These are phyloP conservation scores for Medicago arabica DNA, from an alignment of 306 rosid species.

Conservation along the genomic window DNA sequence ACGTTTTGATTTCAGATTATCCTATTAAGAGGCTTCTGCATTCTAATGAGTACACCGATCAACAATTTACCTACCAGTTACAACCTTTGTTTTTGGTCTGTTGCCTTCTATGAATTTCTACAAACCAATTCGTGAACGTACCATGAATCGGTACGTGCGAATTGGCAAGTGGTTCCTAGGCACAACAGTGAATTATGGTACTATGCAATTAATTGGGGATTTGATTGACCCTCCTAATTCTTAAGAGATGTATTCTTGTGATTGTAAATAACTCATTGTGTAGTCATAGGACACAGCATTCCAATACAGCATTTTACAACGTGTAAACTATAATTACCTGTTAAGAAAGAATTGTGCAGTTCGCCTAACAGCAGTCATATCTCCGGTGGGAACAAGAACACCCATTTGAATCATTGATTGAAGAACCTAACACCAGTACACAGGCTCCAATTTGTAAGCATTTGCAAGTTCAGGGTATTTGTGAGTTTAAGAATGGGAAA, in stretches of 20 bases:
- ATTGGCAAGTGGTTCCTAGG: too few relatives aligned
- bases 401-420: slow-evolving; percentile 99
- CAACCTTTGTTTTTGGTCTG: not conserved
- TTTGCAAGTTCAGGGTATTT: slow-evolving; percentile 14
- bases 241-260: not conserved
- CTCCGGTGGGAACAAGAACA: slow-evolving; percentile 99
- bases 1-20: slow-evolving; percentile 22
- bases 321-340: slow-evolving; percentile 55
- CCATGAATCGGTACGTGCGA: too few relatives aligned
- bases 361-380: slow-evolving; percentile 97
- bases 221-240: not conserved
- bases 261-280: not conserved
- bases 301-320: not conserved
- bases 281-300: not conserved
- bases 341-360: slow-evolving; percentile 94
- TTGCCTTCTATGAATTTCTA: too few relatives aligned
- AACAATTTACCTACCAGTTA: slow-evolving; percentile 5
- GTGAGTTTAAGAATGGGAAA: slow-evolving; percentile 28
- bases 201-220: not conserved
- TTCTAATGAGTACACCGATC: slow-evolving; percentile 32
- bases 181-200: too few relatives aligned
- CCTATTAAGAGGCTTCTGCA: slow-evolving; percentile 20
- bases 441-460: slow-evolving; percentile 43
- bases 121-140: too few relatives aligned
- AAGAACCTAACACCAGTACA: slow-evolving; percentile 77